Base-by-base conservation (phyloP, 1,284 basidiomycete genomes). In the Vanrija pseudolonga region DNA sequence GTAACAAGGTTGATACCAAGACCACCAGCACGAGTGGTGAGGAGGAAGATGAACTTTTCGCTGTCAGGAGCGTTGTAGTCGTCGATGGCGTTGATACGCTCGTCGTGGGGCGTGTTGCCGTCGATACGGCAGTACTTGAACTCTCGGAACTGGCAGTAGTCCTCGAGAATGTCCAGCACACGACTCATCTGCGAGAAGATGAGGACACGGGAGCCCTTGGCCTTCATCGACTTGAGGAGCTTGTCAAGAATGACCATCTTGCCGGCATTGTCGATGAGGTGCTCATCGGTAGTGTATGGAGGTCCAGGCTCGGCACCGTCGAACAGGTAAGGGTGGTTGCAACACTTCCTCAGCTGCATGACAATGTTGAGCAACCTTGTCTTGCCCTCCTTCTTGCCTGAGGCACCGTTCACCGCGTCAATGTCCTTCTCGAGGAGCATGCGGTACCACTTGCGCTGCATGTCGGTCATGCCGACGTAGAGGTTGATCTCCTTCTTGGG, bases 401-500 rank as follows among this genome's bases (percentile, higher is more conserved):
- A 89, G 23, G 91, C 78, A 84, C 92, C 91, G 70, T 98, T 98
- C 51, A 98, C 96, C 11, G 95, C 95, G 69, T 98, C 96, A 54
- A 98, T 97, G 75, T 98, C 96, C 79, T 98, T 98, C 77, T 98
- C 93, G 52, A 99, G 77, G 5, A 98, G 89, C 37, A 88, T 91
- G 40, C 90, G 85, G 76, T 96, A 96, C 96, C 95, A 98, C 73
- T 93, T 97, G 44, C 92, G 81, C 76, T 99, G 96, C 93, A 99
- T 95, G 32, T 98, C 94, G 2, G 93, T 90, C 63, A 98, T 83
- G 52, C 95, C 95, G 55, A 99, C 90, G 63, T 98, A 99, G 53
- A 98, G 90, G 72, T 98, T 99, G 76, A 98, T 93, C 72, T 98
- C 96, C 81, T 98, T 98, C 79, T 98, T 98, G 2, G 96, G 95